These are phyloP conservation scores for Heimioporus sp. DNA, from an alignment of 768 basidiomycete genomes.

Conservation along the genomic window DNA sequence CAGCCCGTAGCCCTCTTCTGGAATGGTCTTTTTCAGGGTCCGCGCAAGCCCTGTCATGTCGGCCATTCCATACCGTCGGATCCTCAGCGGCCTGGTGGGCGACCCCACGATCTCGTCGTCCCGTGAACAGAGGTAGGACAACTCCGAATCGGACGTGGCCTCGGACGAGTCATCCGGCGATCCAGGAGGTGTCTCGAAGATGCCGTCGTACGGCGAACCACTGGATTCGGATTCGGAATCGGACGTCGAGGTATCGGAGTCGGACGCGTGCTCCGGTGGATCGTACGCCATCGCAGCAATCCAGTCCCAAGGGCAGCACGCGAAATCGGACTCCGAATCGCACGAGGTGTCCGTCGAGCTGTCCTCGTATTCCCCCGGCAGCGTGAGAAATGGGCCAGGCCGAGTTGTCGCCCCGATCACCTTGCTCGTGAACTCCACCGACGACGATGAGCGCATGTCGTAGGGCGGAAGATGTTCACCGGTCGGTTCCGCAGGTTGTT, in stretches of 20 bases:
- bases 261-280: not conserved
- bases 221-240: not conserved
- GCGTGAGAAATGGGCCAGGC: constrained; percentile 10
- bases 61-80: constrained; percentile 11
- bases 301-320: not conserved
- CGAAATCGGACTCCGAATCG: not conserved
- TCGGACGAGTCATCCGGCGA: not conserved
- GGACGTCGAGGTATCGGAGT: not conserved
- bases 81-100: not conserved
- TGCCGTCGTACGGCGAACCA: not conserved
- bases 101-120: not conserved
- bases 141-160: not conserved
- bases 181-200: not conserved
- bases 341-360: not conserved
- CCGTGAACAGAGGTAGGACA: not conserved
- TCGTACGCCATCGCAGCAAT: not conserved
- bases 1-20: not conserved
- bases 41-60: constrained; percentile 3
- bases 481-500: not conserved
- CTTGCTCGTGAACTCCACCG: constrained; percentile 10
- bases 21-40: not conserved
- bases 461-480: constrained; percentile 11
- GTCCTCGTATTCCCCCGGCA: not conserved
- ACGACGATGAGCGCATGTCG: constrained; percentile 2
- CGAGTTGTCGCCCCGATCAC: constrained; percentile 15